These are phyloP conservation scores for Neurospora sp. DNA, from an alignment of 495 filamentous ascomycete species.

Conservation along the genomic window DNA sequence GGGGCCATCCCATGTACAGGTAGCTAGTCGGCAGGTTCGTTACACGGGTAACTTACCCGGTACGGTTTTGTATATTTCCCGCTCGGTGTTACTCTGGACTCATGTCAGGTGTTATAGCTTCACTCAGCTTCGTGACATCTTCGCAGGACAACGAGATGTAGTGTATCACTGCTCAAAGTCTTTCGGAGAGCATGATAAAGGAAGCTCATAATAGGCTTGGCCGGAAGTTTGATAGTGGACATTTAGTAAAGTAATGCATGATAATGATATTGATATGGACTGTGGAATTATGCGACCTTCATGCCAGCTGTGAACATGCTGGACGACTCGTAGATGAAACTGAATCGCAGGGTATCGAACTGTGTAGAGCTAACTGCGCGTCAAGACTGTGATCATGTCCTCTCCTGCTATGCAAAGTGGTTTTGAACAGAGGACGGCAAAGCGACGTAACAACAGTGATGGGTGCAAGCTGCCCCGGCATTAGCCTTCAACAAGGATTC, in stretches of 20 bases:
- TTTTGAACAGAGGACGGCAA: background rate
- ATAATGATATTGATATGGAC: background rate
- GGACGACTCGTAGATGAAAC: background rate
- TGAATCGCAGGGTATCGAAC: background rate
- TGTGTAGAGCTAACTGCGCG: background rate
- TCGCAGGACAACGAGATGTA: background rate
- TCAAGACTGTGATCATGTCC: background rate
- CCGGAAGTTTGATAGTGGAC: background rate
- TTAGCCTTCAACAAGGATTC: background rate
- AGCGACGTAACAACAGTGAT: background rate
- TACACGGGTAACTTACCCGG: background rate
- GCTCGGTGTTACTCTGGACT: background rate
- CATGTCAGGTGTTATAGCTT: background rate
- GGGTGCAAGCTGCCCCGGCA: background rate
- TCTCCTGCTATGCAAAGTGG: background rate
- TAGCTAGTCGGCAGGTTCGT: background rate
- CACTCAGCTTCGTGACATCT: background rate
- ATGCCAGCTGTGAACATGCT: background rate
- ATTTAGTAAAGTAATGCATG: background rate
- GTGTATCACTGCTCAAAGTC: background rate
- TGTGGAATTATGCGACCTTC: background rate
- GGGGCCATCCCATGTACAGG: background rate
- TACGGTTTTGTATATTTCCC: background rate
- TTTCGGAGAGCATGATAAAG: background rate
- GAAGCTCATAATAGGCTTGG: background rate